Conservation (phyloP, 73 alveolate species). For the Symbiodinium pilosum region DNA sequence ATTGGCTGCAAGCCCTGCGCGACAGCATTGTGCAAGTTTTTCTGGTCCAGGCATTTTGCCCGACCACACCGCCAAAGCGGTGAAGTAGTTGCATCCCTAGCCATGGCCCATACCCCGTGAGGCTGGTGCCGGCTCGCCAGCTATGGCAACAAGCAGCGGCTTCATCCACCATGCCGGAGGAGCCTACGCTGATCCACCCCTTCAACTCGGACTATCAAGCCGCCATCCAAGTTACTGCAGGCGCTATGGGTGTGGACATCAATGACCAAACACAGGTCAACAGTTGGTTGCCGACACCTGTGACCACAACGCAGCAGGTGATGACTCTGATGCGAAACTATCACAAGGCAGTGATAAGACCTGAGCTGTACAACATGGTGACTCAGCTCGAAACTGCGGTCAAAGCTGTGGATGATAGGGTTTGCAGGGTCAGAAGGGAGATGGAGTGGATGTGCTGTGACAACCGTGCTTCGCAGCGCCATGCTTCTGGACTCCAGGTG, state of each 20-base stretch:
- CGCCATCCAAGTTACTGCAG: not conserved
- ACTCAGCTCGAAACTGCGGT: not conserved
- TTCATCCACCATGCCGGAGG: too few relatives aligned
- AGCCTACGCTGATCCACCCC: too few relatives aligned
- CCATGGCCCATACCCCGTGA: too few relatives aligned
- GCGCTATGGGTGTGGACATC: not conserved
- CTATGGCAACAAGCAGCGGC: too few relatives aligned
- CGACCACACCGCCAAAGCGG: not conserved
- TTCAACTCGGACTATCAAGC: too few relatives aligned
- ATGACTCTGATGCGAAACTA: not conserved
- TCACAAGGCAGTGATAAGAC: not conserved
- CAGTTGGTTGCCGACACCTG: not conserved
- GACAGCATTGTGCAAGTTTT: too few relatives aligned
- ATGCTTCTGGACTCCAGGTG: not conserved
- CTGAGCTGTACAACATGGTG: not conserved
- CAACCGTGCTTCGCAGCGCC: not conserved
- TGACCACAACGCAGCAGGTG: not conserved
- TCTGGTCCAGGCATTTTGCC: not conserved
- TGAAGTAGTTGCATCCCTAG: too few relatives aligned
- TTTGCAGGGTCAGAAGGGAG: not conserved
- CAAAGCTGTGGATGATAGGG: not conserved
- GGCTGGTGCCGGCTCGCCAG: too few relatives aligned
- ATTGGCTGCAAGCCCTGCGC: too few relatives aligned
- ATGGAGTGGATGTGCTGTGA: not conserved
- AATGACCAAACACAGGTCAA: not conserved